Base-by-base conservation (phyloP, 1,139 yeast genomes). In the Scheffersomyces titani region DNA sequence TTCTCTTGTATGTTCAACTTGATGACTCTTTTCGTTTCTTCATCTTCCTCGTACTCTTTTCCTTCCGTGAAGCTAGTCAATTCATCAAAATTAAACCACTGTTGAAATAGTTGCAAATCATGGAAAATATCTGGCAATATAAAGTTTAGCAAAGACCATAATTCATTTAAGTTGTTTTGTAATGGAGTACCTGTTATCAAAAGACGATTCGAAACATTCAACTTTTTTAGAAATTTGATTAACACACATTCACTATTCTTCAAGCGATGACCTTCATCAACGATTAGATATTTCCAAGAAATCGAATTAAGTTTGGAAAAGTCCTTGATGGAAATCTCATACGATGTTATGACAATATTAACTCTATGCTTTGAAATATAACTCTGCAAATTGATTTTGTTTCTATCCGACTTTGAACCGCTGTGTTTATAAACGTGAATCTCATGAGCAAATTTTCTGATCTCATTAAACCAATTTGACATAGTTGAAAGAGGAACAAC, bases 211-310 rank as follows among this genome's bases (percentile, higher is more conserved):
- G 84, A 77, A 0, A 88, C 87, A 44, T 83, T 77, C 44, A 91
- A 78, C 62, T 80, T 81, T 65, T 91, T 92, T 62, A 93, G 78
- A 59, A 87, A 86, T 55, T 82, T 82, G 55, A 93, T 88, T 59
- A 93, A 77, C 61, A 87, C 76, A 69, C 97, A 90, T 63, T 92
- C 87, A 63, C 87, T 83, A 68, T 93, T 93, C 66, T 93, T 94
- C 62, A 93, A 76, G 49, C 98, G 78, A 72, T 93, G 98, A 5
- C 98, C 98, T 71, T 93, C 98, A 71, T 93, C 98, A n/a, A 93
- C 97, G 53, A 92, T 90, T 55, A 94, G 75, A 68, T 88, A 93
- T 59, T 88, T 88, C 98, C 98, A 93, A 44, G 75, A 72, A 6
- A 83, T 75, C 18, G 70, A 67, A 47, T 81, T 78, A 52, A 94